Conservation (phyloP, 75 land plant genomes). For the Picea sitchensis region DNA sequence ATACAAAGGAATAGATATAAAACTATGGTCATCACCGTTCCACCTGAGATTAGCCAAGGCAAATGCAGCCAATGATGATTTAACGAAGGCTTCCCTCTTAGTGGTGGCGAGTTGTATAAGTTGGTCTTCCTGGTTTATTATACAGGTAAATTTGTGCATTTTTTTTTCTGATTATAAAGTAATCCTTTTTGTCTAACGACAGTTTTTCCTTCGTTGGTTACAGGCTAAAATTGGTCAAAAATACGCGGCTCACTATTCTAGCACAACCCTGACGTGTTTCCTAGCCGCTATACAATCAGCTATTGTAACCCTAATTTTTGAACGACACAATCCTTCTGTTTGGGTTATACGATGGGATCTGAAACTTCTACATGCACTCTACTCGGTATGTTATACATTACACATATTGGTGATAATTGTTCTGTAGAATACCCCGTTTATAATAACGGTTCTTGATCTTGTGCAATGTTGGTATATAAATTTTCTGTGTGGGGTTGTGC, state of each 20-base stretch:
- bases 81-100: conserved; percentile 46
- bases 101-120: conserved; percentile 51
- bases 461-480: not conserved
- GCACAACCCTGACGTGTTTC: conserved; percentile 21
- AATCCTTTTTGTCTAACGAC: not conserved
- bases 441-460: not conserved
- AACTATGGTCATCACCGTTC: conserved; percentile 23
- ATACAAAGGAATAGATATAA: conserved; percentile 54
- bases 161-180: not conserved
- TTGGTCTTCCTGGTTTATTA: conserved; percentile 67
- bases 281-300: conserved; percentile 13
- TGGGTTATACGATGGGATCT: conserved; percentile 14
- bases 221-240: conserved; percentile 21
- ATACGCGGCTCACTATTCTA: conserved; percentile 23
- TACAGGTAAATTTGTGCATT: conserved; percentile 49
- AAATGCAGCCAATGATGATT: not conserved
- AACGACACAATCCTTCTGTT: not conserved
- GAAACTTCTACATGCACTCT: conserved; percentile 11
- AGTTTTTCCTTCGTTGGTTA: not conserved
- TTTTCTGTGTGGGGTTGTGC: not conserved
- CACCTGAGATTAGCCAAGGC: conserved; percentile 38
- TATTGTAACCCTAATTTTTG: conserved; percentile 7
- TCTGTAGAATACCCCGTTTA: not conserved
- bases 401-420: not conserved
- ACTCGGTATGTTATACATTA: conserved; percentile 6